phyloP scores from a whole-genome alignment of 441 rosid species.

The Gossypium aridum region DNA sequence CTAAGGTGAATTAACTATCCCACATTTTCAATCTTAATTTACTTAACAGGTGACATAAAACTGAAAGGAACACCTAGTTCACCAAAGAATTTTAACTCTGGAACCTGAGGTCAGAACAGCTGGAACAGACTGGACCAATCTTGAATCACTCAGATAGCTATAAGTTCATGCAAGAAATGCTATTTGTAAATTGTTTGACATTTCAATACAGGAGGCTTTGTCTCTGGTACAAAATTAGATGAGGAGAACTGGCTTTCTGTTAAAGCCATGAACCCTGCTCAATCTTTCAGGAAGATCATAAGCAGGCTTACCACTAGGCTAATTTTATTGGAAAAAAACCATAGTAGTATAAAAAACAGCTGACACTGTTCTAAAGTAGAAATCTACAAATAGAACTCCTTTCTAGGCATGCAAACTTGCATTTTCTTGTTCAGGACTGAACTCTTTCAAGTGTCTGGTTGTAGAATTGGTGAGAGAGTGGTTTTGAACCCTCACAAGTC shows the following conservation, averaged over 20 bases:
- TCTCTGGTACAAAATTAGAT: neutral
- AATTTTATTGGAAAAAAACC: neutral
- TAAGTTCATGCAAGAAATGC: neutral
- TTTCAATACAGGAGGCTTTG: neutral
- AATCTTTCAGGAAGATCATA: neutral
- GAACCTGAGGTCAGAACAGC: neutral
- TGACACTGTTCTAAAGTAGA: neutral
- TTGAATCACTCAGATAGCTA: neutral
- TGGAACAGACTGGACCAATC: neutral
- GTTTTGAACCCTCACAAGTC: neutral
- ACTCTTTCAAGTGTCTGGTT: neutral
- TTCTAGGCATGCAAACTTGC: neutral
- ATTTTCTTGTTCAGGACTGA: neutral
- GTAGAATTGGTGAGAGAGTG: neutral
- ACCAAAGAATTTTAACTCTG: neutral
- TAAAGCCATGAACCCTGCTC: neutral
- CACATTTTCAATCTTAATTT: neutral
- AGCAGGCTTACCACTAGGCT: neutral
- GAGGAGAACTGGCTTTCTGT: neutral
- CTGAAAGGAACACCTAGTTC: neutral
- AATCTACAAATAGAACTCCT: neutral
- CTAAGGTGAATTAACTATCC: slow-evolving; percentile 51
- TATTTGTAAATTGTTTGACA: neutral
- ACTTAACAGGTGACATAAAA: neutral
- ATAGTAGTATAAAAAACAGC: neutral